Conservation (phyloP, 2,329 filamentous ascomycete species). For the Fonsecaea nubica region DNA sequence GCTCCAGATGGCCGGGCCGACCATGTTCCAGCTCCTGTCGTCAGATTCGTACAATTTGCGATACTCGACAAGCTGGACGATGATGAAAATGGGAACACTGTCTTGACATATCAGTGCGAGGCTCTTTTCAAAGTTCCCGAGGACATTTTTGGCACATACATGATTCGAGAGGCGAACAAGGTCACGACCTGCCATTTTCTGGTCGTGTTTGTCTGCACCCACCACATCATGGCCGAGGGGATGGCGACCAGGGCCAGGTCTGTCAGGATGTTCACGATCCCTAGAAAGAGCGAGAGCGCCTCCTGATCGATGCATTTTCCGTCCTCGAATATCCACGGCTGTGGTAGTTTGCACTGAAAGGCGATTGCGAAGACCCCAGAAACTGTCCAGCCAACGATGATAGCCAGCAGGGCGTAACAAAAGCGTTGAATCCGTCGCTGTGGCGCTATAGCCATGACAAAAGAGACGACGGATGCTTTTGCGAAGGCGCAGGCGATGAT, state of each 20-base stretch:
- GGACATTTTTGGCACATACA: constrained; percentile 29
- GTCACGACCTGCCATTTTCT: constrained; percentile 30
- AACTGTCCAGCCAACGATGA: not conserved
- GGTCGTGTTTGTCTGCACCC: constrained; percentile 29
- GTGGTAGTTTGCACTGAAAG: constrained; percentile 35
- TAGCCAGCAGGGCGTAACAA: constrained; percentile 8
- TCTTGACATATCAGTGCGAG: not conserved
- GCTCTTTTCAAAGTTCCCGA: too few relatives aligned
- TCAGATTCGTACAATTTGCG: constrained; percentile 30
- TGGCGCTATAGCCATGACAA: not conserved
- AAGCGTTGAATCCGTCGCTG: not conserved
- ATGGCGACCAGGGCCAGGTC: constrained; percentile 35
- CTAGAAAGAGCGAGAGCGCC: constrained; percentile 31
- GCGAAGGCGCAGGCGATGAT: not conserved
- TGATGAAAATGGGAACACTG: constrained; percentile 34
- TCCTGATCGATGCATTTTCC: constrained; percentile 34
- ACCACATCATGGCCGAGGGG: constrained; percentile 35
- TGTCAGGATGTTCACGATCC: constrained; percentile 32
- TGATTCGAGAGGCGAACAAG: constrained; percentile 38
- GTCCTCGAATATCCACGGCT: constrained; percentile 29
- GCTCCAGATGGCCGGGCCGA: constrained; percentile 37
- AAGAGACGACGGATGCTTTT: not conserved
- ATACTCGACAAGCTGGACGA: constrained; percentile 25
- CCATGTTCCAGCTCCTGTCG: constrained; percentile 34
- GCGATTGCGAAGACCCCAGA: constrained; percentile 10